Conservation (phyloP, 495 filamentous ascomycete genomes). For the Penicillium taxi region DNA sequence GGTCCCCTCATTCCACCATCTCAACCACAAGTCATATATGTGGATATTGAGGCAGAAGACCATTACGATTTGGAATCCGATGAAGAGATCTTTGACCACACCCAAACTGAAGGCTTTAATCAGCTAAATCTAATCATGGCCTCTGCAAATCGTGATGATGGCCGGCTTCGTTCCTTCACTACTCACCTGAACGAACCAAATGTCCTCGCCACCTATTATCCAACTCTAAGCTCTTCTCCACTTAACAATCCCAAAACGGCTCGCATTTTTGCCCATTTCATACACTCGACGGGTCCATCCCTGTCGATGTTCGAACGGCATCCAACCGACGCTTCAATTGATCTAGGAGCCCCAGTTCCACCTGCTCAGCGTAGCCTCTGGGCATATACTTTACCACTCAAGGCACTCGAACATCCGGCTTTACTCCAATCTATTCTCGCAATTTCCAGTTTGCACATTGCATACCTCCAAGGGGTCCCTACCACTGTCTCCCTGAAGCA, state of each 20-base stretch:
- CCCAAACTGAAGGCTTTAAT: slow-evolving; percentile 48
- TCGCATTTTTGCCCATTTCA: slow-evolving; percentile 85
- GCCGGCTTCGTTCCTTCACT: slow-evolving; percentile 51
- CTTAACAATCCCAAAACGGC: slow-evolving; percentile 77
- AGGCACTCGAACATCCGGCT: slow-evolving; percentile 73
- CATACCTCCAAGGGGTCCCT: slow-evolving; percentile 65
- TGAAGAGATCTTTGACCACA: slow-evolving; percentile 53
- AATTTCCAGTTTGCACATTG: slow-evolving; percentile 78
- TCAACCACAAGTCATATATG: slow-evolving; percentile 20
- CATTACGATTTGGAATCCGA: slow-evolving; percentile 60
- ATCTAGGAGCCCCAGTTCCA: slow-evolving; percentile 59
- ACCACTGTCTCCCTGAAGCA: slow-evolving; percentile 79
- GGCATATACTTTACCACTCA: slow-evolving; percentile 81
- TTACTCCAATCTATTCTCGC: slow-evolving; percentile 90
- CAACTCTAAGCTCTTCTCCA: slow-evolving; percentile 67
- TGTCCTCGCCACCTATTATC: slow-evolving; percentile 70
- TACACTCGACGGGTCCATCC: slow-evolving; percentile 78
- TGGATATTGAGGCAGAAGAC: slow-evolving; percentile 49
- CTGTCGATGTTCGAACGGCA: slow-evolving; percentile 85
- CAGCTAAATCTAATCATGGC: slow-evolving; percentile 39
- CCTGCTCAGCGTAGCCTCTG: slow-evolving; percentile 69
- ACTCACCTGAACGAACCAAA: slow-evolving; percentile 59
- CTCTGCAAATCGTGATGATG: slow-evolving; percentile 44
- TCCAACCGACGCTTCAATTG: slow-evolving; percentile 65
- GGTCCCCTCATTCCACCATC: slow-evolving; percentile 5